Conservation (phyloP, 495 filamentous ascomycete species). For the Opeltia flavorubescens region DNA sequence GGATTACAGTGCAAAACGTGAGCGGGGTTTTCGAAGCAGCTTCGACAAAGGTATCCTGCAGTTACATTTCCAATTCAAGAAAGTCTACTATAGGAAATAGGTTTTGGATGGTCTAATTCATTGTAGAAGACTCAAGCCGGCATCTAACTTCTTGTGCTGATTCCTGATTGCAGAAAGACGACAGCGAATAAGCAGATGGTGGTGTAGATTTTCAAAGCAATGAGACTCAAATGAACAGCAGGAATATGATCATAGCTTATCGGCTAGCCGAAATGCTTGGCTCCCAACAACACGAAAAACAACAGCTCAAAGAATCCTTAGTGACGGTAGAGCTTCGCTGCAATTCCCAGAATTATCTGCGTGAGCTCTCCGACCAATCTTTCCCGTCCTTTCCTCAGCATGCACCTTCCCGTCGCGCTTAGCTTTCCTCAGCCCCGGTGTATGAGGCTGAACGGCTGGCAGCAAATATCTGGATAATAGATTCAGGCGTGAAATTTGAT, state of each 20-base stretch:
- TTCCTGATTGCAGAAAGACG: too few species aligned
- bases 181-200: too few species aligned
- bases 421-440: background rate
- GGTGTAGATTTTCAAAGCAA: too few species aligned
- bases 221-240: background rate
- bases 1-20: conserved; percentile 94
- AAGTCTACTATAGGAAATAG: conserved; percentile 26
- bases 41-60: conserved; percentile 99
- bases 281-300: too few species aligned
- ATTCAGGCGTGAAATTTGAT: background rate
- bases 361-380: background rate
- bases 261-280: background rate
- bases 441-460: background rate
- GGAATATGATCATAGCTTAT: background rate
- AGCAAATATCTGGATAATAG: background rate
- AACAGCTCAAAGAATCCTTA: too few species aligned
- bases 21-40: conserved; percentile 87
- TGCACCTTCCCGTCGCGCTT: background rate
- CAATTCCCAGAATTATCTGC: too few species aligned
- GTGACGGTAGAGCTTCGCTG: too few species aligned
- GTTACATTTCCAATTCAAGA: conserved; percentile 97
- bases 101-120: background rate
- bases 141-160: too few species aligned
- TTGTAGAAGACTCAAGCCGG: too few species aligned
- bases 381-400: background rate